Base-by-base conservation (phyloP, 2,329 filamentous ascomycete genomes). In the Incumbomyces lentus region DNA sequence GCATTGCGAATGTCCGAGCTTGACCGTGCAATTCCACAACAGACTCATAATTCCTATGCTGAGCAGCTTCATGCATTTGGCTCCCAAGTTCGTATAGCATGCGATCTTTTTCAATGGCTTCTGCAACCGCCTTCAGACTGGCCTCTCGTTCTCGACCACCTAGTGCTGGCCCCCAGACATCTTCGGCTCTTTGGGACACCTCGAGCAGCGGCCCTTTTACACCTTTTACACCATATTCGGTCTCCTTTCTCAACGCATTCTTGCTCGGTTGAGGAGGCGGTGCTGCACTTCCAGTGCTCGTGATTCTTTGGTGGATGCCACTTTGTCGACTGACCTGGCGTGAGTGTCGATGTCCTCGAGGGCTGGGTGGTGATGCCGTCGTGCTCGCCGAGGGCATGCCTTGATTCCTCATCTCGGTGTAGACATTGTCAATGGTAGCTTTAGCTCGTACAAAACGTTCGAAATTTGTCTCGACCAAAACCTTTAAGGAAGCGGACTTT, bases 371-470 rank as follows among this genome's bases (percentile, higher is more conserved):
- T 46, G 53, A 48, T 29, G 62, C 50, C n/a, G 22, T 13, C 2
- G 42, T 14, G 14, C 42, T 65, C 59, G 39, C 66, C 59, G 75
- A 66, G 8, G 4, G 22, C 35, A 68, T 65, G 71, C 89, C 73
- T 78, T 95, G 75, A 30, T 75, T 75, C 22, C 76, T 72, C 92
- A 98, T 98, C 65, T 98, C 92, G 52, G 82, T 93, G 68, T 98
- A 98, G 44, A 98, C 92, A 67, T 94, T 94, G 68, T 98, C 92
- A 59, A 98, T 96, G 6, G 90, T 96, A 14, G 90, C 86, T 65
- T 98, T 98, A 36, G 92, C 92, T 52, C 87, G 84, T 47, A 98
- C 92, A 69, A 98, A 98, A 55, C 90, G 84, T 66, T 98, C 93
- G 62, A 98, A 98, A 64, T 98, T 98, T 53, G 86, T 90, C 65